Base-by-base conservation (phyloP, 257 asterid genomes). In the Paraleonurus japonicus region DNA sequence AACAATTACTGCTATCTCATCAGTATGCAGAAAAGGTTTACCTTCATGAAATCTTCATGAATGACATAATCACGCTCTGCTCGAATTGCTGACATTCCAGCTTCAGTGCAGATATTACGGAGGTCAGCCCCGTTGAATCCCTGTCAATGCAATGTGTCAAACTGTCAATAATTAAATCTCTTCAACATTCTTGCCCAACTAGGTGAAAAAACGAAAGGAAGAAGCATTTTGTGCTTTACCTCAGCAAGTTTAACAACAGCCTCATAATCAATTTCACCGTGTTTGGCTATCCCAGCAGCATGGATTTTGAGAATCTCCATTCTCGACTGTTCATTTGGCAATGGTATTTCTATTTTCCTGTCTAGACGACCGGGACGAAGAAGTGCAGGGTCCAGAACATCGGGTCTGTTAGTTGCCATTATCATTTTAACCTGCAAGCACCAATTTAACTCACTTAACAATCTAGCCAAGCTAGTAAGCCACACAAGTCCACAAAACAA, bases 41-140 rank as follows among this genome's bases (percentile, higher is more conserved):
- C 96, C 97, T 90, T 90, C 96, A 87, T 92, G 77, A 92, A 87
- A 79, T 92, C 98, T 84, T 92, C 98, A 67, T 92, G 98, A 78
- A 92, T 88, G 60, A 92, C 97, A 47, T 90, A 88, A 75, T 92
- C 98, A 33, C 96, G 96, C 76, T 92, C 98, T 6, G 96, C 95
- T 17, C 97, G 88, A 73, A 92, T 92, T 19, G 98, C 96, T 5
- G 83, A 79, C 98, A 92, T 92, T n/a, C 96, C 96, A 76, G 97
- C 98, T 65, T 92, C 97, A 17, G 98, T 92, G 80, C 96, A 92
- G 50, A 92, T 82, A 50, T 92, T 90, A 20, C 97, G 95, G 53
- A 90, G 89, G 69, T 92, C 98, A 60, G 97, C 98, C 54, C 98
- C 97, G 43, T 92, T 92, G 59, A 92, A 92, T 16, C 96, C 96